Base-by-base conservation (phyloP, 2,329 filamentous ascomycete species). In the Aureobasidium lini region DNA sequence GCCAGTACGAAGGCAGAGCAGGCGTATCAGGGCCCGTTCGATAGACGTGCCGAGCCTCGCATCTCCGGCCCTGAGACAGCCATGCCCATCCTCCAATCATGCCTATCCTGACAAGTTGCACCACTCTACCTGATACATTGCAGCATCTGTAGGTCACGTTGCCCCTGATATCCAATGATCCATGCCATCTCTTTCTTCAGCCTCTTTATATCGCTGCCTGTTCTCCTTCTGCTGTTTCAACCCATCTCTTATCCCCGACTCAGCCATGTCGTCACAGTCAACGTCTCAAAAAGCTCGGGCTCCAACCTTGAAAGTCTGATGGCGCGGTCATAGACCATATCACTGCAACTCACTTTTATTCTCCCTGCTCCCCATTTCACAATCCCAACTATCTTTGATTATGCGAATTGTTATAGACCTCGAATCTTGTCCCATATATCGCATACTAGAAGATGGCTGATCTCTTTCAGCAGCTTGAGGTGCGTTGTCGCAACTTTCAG, bases 401-500 rank as follows among this genome's bases (percentile, higher is more conserved):
- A 62, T 62, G 61, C 43, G 2, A 60, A 31, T 43, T 60, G 46
- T 49, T 46, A 54, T 43, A 62, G 47, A 54, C 16, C 29, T 47
- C 15, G 23, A 47, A 60, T 47, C 31, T 28, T 39, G 44, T 42
- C 32, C 36, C 43, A 10, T 23, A 48, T 47, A 48, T 18, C 44
- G 48, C 31, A 59, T 53, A 13, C 46, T 37, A 47, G 60, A 61
- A 56, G 37, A 63, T 63, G 62, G 60, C 56, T 62, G 62, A 63
- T 44, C 49, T 37, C 15, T 43, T 57, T 28, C 37, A 56, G n/a
- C 46, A 59, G 16, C 52, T 63, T 39, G 62, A 63, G 62, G 62
- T 63, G 34, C 6, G 50, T 56, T 10, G 34, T 11, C 29, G 3
- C 36, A 37, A n/a, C 31, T 29, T 18, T n/a, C n/a, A 40, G 28